phyloP scores from a whole-genome alignment of 2,329 filamentous ascomycete species.

The Sarocladium oryzae region DNA sequence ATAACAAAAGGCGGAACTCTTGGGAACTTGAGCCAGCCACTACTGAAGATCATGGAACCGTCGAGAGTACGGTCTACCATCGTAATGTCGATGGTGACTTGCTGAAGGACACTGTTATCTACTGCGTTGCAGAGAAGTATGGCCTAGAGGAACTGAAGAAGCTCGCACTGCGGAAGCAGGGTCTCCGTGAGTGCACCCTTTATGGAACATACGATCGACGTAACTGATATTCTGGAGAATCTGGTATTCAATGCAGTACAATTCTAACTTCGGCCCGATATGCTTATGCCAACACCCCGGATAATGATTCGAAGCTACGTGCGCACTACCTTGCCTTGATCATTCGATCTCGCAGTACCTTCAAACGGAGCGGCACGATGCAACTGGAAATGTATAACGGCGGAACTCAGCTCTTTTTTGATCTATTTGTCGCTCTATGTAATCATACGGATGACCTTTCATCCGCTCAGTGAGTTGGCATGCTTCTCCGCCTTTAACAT shows the following conservation, averaged over 20 bases:
- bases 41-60: conserved; percentile 35
- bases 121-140: conserved; percentile 82
- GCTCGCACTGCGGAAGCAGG: conserved; percentile 80
- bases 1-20: conserved; percentile 72
- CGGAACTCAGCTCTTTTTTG: conserved; percentile 79
- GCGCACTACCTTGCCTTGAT: conserved; percentile 91
- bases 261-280: conserved; percentile 84
- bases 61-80: conserved; percentile 64
- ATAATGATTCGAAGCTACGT: conserved; percentile 82
- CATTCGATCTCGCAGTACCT: conserved; percentile 78
- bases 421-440: conserved; percentile 86
- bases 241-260: conserved; percentile 75
- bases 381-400: conserved; percentile 90
- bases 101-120: conserved; percentile 84
- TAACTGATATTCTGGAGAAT: conserved; percentile 39
- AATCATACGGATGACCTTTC: conserved; percentile 76
- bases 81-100: conserved; percentile 59
- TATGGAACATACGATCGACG: too few species aligned
- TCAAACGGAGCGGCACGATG: conserved; percentile 93
- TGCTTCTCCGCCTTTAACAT: too few species aligned
- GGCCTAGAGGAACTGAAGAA: conserved; percentile 79
- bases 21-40: conserved; percentile 70
- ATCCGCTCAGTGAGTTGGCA: conserved; percentile 43
- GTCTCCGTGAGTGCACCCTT: conserved; percentile 55
- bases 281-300: conserved; percentile 82